These are phyloP conservation scores for Collybia sp. DNA, from an alignment of 768 basidiomycete species.

Conservation along the genomic window DNA sequence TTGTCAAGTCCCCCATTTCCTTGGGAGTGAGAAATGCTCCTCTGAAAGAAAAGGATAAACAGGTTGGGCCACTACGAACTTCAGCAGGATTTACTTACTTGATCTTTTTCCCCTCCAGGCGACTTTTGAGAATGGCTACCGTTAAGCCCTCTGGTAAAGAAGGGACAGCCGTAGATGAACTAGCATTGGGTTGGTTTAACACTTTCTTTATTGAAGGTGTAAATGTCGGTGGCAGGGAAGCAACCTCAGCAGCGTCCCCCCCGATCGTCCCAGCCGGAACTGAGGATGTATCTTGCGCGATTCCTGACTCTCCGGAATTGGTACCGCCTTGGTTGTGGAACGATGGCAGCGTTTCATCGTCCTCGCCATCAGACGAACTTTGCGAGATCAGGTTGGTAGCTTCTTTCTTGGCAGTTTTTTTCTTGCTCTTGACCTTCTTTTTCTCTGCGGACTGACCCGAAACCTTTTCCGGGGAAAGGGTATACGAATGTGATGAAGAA, in stretches of 20 bases:
- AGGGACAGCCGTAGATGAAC: slow-evolving; percentile 16
- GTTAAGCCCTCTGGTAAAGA: slow-evolving; percentile 60
- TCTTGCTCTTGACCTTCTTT: slow-evolving; percentile 8
- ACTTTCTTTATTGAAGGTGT: slow-evolving; percentile 66
- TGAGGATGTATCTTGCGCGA: slow-evolving; percentile 24
- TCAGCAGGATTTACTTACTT: slow-evolving; percentile 41
- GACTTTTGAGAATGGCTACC: slow-evolving; percentile 48
- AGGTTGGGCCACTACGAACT: background rate
- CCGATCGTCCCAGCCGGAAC: slow-evolving; percentile 26
- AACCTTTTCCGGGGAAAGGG: slow-evolving; percentile 50
- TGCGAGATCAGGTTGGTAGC: slow-evolving; percentile 1
- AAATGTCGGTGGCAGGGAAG: slow-evolving; percentile 49
- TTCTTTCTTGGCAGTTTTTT: background rate
- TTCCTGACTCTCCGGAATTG: background rate
- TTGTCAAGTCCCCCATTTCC: slow-evolving; percentile 79
- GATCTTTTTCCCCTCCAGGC: slow-evolving; percentile 63
- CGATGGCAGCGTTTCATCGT: background rate
- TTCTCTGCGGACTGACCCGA: slow-evolving; percentile 10
- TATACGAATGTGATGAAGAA: slow-evolving; percentile 41
- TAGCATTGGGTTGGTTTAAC: slow-evolving; percentile 30
- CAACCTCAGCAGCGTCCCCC: slow-evolving; percentile 23
- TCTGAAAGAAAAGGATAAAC: slow-evolving; percentile 26
- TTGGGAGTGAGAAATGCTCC: slow-evolving; percentile 71
- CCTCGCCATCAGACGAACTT: background rate
- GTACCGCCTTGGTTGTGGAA: background rate